phyloP scores from a whole-genome alignment of 164 flowering plant genomes.

The Buxus sempervirens region DNA sequence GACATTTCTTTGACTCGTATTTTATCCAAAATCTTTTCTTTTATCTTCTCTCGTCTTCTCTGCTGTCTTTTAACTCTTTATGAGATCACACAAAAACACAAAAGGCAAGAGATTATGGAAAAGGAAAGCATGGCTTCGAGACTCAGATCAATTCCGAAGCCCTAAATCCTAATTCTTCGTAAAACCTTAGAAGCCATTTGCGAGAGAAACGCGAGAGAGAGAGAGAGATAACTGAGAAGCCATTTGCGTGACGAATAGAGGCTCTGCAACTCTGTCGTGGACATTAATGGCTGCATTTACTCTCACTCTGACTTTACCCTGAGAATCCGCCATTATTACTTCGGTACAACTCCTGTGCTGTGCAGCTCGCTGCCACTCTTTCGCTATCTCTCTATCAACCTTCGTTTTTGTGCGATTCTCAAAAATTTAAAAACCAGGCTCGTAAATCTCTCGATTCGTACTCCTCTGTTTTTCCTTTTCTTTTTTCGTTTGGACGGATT shows the following conservation, averaged over 20 bases:
- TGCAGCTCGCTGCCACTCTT: background rate
- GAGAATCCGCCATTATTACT: conserved; percentile 2
- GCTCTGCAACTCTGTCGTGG: conserved; percentile 4
- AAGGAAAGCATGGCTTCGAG: too few relatives aligned
- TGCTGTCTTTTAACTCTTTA: too few relatives aligned
- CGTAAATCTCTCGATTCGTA: background rate
- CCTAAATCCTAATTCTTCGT: too few relatives aligned
- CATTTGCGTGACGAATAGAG: conserved; percentile 1
- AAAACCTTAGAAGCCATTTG: too few relatives aligned
- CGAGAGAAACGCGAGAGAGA: too few relatives aligned
- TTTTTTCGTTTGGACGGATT: too few relatives aligned
- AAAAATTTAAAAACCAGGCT: background rate
- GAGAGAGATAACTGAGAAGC: background rate
- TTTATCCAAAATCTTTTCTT: too few relatives aligned
- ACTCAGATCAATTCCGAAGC: too few relatives aligned
- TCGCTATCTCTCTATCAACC: background rate
- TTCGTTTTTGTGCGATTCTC: conserved; percentile 1
- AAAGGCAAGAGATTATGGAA: too few relatives aligned
- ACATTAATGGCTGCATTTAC: background rate
- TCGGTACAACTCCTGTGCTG: background rate
- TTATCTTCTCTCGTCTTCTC: too few relatives aligned
- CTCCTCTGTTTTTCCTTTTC: background rate
- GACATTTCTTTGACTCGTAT: too few relatives aligned
- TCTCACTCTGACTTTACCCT: background rate
- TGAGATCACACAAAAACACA: too few relatives aligned